These are phyloP conservation scores for Dioscorea alata DNA, from an alignment of 106 monocot genomes.

Conservation along the genomic window DNA sequence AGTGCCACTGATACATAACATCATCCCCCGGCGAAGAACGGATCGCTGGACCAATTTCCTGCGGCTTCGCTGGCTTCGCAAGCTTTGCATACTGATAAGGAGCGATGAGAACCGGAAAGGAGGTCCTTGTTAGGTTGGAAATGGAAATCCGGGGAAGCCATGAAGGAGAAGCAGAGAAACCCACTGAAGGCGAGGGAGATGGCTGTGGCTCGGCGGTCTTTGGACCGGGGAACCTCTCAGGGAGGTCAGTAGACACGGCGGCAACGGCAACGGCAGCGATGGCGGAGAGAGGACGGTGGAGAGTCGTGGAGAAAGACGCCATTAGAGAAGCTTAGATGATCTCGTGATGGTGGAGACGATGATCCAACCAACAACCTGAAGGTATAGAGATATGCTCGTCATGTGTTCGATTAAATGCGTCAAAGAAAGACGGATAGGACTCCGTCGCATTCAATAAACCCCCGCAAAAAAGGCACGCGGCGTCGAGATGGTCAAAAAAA, in stretches of 20 bases:
- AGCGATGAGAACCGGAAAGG: slow-evolving; percentile 20
- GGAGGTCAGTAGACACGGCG: slow-evolving; percentile 53
- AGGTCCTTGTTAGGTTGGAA: slow-evolving; percentile 14
- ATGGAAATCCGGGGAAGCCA: slow-evolving; percentile 28
- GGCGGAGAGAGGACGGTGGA: slow-evolving; percentile 83
- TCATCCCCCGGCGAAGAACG: slow-evolving; percentile 45
- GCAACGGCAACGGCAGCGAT: slow-evolving; percentile 61
- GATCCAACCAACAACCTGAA: too few relatives aligned
- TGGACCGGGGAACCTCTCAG: slow-evolving; percentile 37
- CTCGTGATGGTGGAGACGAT: too few relatives aligned
- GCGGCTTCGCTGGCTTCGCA: slow-evolving; percentile 4
- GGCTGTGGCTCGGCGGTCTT: slow-evolving; percentile 11
- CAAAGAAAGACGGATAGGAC: too few relatives aligned
- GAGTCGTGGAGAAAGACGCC: slow-evolving; percentile 56
- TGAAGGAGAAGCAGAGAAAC: slow-evolving; percentile 6
- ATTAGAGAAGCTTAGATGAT: slow-evolving; percentile 15
- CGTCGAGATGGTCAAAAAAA: too few relatives aligned
- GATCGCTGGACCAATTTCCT: neutral
- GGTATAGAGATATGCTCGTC: too few relatives aligned
- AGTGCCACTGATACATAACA: slow-evolving; percentile 73
- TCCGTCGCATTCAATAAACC: too few relatives aligned
- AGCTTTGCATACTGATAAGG: slow-evolving; percentile 70
- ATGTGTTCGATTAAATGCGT: too few relatives aligned
- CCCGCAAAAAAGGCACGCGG: too few relatives aligned
- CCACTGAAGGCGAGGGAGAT: too few relatives aligned